Conservation (phyloP, 208 protist genomes). For the Acanthamoeba lenticulata region DNA sequence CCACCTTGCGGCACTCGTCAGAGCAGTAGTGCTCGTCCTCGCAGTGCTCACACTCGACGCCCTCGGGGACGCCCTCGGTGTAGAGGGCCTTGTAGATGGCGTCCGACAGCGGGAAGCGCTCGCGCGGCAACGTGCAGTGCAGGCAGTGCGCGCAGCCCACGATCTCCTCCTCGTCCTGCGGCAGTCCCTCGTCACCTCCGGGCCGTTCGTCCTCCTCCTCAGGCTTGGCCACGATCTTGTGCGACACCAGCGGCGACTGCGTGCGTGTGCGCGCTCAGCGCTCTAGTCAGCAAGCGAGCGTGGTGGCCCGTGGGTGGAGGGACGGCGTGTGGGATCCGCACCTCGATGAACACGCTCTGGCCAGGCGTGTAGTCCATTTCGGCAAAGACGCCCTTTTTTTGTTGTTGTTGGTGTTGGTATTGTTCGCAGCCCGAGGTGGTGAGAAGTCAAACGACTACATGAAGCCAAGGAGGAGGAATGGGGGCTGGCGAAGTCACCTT, state of each 20-base stretch:
- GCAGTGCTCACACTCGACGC: constrained; percentile 20
- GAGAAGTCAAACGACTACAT: neutral
- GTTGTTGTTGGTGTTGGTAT: too few relatives aligned
- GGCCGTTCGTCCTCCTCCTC: neutral
- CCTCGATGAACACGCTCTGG: constrained; percentile 25
- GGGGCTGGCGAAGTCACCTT: neutral
- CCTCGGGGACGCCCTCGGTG: neutral
- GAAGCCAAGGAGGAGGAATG: neutral
- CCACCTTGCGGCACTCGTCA: constrained; percentile 27
- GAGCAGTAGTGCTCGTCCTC: constrained; percentile 32
- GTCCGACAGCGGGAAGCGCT: neutral
- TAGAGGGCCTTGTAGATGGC: constrained; percentile 25
- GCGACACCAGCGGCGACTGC: constrained; percentile 9
- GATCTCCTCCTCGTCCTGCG: neutral
- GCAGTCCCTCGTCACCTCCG: neutral
- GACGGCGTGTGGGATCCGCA: neutral
- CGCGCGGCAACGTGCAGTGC: neutral
- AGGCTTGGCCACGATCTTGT: constrained; percentile 10
- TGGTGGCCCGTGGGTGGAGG: neutral
- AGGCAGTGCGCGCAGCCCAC: neutral
- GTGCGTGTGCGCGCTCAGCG: neutral
- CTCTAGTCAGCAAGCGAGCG: neutral
- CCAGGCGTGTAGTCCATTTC: neutral
- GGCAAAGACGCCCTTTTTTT: neutral
- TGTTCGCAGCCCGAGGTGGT: neutral